phyloP scores from a whole-genome alignment of 768 basidiomycete genomes.

The Floccularia luteovirens region DNA sequence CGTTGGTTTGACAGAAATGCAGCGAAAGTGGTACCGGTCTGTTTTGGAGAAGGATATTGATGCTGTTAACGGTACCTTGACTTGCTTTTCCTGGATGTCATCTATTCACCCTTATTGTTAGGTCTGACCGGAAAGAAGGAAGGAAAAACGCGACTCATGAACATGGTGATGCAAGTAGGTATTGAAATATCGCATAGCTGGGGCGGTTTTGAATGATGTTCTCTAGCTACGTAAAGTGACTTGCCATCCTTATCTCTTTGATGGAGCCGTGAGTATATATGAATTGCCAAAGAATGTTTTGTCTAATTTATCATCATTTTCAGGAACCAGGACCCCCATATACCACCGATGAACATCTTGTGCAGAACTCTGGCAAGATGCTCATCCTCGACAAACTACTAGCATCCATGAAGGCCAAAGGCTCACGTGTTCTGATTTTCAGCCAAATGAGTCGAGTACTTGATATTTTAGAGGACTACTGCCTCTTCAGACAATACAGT shows the following conservation, averaged over 20 bases:
- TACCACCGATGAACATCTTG: constrained; percentile 94
- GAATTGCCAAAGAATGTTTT: constrained; percentile 3
- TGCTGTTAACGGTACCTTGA: constrained; percentile 79
- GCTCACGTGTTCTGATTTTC: constrained; percentile 95
- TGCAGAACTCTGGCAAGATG: constrained; percentile 96
- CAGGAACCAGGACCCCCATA: constrained; percentile 97
- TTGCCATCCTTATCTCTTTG: constrained; percentile 88
- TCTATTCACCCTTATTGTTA: constrained; percentile 14
- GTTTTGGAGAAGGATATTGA: constrained; percentile 98
- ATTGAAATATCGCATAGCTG: neutral
- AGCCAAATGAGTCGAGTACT: constrained; percentile 99
- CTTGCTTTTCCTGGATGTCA: neutral
- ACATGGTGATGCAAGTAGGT: constrained; percentile 95
- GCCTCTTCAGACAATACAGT: constrained; percentile 87
- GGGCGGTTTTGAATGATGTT: constrained; percentile 1
- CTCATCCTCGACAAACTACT: constrained; percentile 93
- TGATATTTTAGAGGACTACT: constrained; percentile 97
- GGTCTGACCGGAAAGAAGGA: constrained; percentile 96
- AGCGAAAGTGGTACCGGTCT: constrained; percentile 95
- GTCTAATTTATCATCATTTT: neutral
- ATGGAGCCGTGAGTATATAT: constrained; percentile 62
- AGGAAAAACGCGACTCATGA: constrained; percentile 95
- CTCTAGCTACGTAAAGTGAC: constrained; percentile 73
- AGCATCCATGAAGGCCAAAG: constrained; percentile 79
- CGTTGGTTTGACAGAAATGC: constrained; percentile 95